A percentile compares a stretch with the other conserved stretches of the same genome.
These are phyloP conservation scores for Groenewaldozyma tartarivorans DNA, from an alignment of 805 yeast species.

Conservation along the genomic window DNA sequence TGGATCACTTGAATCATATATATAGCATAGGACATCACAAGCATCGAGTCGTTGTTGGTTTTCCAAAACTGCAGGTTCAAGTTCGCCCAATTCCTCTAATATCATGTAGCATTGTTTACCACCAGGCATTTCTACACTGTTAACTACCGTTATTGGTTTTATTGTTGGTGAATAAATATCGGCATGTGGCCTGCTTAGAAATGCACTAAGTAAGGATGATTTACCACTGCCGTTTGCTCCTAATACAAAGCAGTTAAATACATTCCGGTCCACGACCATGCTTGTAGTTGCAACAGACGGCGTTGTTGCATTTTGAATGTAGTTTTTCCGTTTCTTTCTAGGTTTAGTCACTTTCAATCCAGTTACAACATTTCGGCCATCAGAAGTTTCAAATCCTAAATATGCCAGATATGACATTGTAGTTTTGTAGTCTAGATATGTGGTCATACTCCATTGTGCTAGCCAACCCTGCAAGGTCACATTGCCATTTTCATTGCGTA, in stretches of 20 bases:
- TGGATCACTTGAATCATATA: constrained; percentile 94
- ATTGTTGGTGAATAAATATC: constrained; percentile 74
- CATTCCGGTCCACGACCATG: constrained; percentile 60
- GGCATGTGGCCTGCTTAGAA: constrained; percentile 63
- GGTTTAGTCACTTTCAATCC: constrained; percentile 79
- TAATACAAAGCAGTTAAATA: constrained; percentile 78
- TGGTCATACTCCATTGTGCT: constrained; percentile 98
- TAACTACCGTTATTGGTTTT: constrained; percentile 72
- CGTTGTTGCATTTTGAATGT: constrained; percentile 30
- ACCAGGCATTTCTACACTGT: constrained; percentile 86
- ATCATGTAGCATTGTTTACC: constrained; percentile 93
- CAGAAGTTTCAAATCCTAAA: constrained; percentile 63
- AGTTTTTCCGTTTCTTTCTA: constrained; percentile 56
- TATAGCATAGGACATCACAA: constrained; percentile 84
- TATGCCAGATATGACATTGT: constrained; percentile 85
- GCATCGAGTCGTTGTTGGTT: constrained; percentile 60
- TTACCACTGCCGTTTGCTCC: constrained; percentile 88
- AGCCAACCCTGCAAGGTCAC: constrained; percentile 97
- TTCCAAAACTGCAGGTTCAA: constrained; percentile 72
- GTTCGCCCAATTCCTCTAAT: constrained; percentile 80
- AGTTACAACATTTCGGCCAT: constrained; percentile 19
- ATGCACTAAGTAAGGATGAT: constrained; percentile 72
- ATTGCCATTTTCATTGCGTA: constrained; percentile 79
- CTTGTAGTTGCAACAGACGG: constrained; percentile 35
- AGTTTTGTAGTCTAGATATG: constrained; percentile 71